Evolutionary conservation across 1,284 basidiomycete genomes (phyloP).

Genomic region (Meripilus lineatus): DNA sequence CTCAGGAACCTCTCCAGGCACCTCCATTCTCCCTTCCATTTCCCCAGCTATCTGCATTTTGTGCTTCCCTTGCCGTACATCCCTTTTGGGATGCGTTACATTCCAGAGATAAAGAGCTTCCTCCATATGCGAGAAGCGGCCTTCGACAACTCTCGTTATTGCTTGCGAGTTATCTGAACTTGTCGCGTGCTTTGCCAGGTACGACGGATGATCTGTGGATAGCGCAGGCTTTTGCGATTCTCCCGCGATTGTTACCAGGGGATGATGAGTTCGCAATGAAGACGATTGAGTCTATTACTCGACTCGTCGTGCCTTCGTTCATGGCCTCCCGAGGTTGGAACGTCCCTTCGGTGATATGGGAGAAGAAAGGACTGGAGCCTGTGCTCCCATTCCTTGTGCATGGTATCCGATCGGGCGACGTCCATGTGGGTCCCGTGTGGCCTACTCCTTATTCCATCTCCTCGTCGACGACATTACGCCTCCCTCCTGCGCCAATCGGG

Average conservation of each 20-base stretch:
- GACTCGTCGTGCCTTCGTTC: slow-evolving; percentile 37
- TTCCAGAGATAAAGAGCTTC: slow-evolving; percentile 11
- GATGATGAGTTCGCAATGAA: slow-evolving; percentile 52
- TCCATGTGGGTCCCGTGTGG: slow-evolving; percentile 40
- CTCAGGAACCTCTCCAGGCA: slow-evolving; percentile 27
- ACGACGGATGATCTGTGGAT: slow-evolving; percentile 56
- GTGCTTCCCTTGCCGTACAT: slow-evolving; percentile 44
- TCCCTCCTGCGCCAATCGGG: slow-evolving; percentile 34
- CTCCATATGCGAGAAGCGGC: slow-evolving; percentile 31
- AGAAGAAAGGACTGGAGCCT: slow-evolving; percentile 42
- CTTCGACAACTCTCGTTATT: slow-evolving; percentile 49
- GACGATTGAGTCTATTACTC: slow-evolving; percentile 36
- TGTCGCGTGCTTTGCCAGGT: slow-evolving; percentile 52
- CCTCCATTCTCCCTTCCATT: slow-evolving; percentile 59
- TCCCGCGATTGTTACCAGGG: slow-evolving; percentile 54
- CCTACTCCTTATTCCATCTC: slow-evolving; percentile 50
- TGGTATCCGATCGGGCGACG: neutral
- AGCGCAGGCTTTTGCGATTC: slow-evolving; percentile 53
- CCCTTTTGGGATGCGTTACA: slow-evolving; percentile 40
- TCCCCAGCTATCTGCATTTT: slow-evolving; percentile 44
- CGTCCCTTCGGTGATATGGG: slow-evolving; percentile 42
- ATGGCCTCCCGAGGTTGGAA: slow-evolving; percentile 31
- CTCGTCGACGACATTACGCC: slow-evolving; percentile 46
- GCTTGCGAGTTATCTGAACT: slow-evolving; percentile 47
- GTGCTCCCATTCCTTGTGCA: slow-evolving; percentile 55